phyloP scores from a whole-genome alignment of 2,329 filamentous ascomycete species.

The Fusarium sp. region DNA sequence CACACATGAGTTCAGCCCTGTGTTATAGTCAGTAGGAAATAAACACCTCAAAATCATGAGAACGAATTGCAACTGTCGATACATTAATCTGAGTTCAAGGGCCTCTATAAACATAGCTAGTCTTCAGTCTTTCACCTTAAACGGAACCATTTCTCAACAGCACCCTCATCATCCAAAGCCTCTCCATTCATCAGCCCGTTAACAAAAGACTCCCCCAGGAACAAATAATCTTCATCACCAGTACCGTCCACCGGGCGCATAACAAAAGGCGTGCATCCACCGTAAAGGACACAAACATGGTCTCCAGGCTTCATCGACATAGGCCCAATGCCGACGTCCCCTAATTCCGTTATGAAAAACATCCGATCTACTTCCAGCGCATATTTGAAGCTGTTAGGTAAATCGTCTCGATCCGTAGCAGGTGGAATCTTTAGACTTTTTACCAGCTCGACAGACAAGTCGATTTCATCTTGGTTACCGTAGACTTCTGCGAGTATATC shows the following conservation, averaged over 20 bases:
- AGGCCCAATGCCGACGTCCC: accelerated
- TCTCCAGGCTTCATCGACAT: not conserved
- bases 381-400: no score
- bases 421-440: no score
- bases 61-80: no score
- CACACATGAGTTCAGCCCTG: accelerated
- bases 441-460: no score
- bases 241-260: not conserved
- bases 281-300: not conserved
- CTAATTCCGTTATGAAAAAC: not conserved
- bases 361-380: accelerated
- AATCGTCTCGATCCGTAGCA: no score
- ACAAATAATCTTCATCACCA: not conserved
- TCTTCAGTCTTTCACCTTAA: not conserved
- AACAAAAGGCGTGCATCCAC: not conserved
- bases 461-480: no score
- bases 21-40: accelerated
- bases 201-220: accelerated
- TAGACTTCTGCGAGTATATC: no score
- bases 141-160: not conserved
- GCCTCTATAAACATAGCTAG: accelerated
- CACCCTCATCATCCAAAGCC: not conserved
- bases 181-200: not conserved
- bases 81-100: not conserved
- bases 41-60: accelerated